Evolutionary conservation across 2,329 filamentous ascomycete genomes (phyloP), one percentile per base, ranked within the genome.

Genomic region (Bipolaris oryzae): DNA sequence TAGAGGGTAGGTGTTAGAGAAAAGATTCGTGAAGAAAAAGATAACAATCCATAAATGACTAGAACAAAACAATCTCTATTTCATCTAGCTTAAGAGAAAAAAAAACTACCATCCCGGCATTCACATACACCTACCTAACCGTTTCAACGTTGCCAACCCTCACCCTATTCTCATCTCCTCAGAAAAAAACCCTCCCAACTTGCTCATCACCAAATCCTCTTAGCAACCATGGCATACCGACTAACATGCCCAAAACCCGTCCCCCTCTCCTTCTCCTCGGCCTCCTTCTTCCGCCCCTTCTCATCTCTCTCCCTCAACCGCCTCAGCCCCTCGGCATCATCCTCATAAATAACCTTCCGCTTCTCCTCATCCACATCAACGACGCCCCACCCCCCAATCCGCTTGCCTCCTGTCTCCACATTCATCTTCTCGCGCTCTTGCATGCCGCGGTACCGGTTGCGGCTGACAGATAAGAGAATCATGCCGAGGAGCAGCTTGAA

Each of bases 211-310:
- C 95, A 99, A 68, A 99, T 99, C 73, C 95, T 85, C 83, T 97
- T 98, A 0, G 92, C 91, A 67, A 92, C 89, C 95, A 98, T 97
- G 73, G 92, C 92, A 79, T 97, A 99, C 68, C 95, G 84, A 66
- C 83, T 86, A 61, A 87, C 91, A 73, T 79, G 86, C 70, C 83
- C 89, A 76, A 86, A 86, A 73, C 85, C 86, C 50, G 85, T 83
- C 53, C 76, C 74, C 59, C 70, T 52, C 47, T 82, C 82, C 50
- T 79, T 79, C 34, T 82, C 78, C 57, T 74, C 78, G 21, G 82
- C 82, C 63, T 84, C 87, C 62, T 86, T 85, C 59, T 84, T 85
- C 6, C 83, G 84, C 66, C 85, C 81, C 69, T 85, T 85, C 58
- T 88, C 87, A 61, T 87, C 86, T 49, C 84, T 71, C 57, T 88